phyloP scores from a whole-genome alignment of 1,139 yeast genomes.

The Taphrina confusa region DNA sequence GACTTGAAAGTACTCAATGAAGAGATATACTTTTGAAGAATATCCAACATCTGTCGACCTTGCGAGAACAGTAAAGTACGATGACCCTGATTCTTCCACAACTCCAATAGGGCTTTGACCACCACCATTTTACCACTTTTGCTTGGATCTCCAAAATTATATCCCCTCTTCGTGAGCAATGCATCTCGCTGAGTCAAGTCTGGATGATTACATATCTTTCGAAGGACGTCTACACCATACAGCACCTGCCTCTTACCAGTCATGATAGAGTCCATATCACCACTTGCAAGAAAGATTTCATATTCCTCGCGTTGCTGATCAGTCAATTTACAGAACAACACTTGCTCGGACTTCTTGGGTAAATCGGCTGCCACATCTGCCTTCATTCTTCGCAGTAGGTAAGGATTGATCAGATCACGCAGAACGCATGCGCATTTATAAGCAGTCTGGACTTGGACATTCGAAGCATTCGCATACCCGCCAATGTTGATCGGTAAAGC shows the following conservation, averaged over 20 bases:
- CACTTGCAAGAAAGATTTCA: constrained; percentile 69
- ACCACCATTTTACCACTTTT: constrained; percentile 93
- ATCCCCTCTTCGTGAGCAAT: constrained; percentile 51
- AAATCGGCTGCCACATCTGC: constrained; percentile 95
- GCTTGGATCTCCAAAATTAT: constrained; percentile 62
- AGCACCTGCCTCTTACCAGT: constrained; percentile 78
- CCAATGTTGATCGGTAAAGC: constrained; percentile 92
- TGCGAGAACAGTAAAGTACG: constrained; percentile 83
- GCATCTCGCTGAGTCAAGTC: constrained; percentile 69
- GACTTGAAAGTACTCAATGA: constrained; percentile 54
- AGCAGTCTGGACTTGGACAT: constrained; percentile 94
- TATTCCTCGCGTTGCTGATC: constrained; percentile 72
- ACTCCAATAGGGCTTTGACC: constrained; percentile 66
- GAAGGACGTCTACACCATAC: constrained; percentile 82
- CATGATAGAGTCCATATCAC: constrained; percentile 70
- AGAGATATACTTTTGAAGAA: constrained; percentile 63
- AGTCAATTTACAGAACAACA: constrained; percentile 83
- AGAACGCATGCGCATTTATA: constrained; percentile 92
- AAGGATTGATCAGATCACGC: constrained; percentile 86
- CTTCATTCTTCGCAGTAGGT: constrained; percentile 79
- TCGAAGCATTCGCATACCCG: constrained; percentile 97
- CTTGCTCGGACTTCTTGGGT: constrained; percentile 91
- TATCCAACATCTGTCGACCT: constrained; percentile 90
- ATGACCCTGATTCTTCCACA: constrained; percentile 79
- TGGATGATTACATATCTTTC: constrained; percentile 96